Evolutionary conservation across 192 early-diverging fungal species (phyloP).

Genomic region (Coemansia sp.): DNA sequence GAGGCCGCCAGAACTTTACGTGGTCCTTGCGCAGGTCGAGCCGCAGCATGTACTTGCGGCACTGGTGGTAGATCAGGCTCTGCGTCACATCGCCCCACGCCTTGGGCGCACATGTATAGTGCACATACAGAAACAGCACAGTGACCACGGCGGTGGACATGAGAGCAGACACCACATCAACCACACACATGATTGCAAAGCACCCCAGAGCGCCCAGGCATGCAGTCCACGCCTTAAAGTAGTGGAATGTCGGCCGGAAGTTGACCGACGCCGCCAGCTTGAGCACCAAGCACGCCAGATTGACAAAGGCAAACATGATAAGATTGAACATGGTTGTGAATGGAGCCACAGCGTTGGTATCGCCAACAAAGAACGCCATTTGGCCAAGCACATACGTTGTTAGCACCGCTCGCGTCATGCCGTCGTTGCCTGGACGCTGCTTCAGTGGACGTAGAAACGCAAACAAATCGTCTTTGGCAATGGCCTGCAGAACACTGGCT

Average conservation of each 20-base stretch:
- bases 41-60: conserved; percentile 66
- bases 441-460: conserved; percentile 43
- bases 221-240: conserved; percentile 66
- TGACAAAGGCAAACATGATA: conserved; percentile 63
- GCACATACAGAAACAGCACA: conserved; percentile 63
- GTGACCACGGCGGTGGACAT: conserved; percentile 55
- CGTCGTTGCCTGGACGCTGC: conserved; percentile 29
- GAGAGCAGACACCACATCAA: conserved; percentile 54
- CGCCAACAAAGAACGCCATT: conserved; percentile 58
- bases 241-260: conserved; percentile 68
- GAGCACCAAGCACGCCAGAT: conserved; percentile 66
- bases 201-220: conserved; percentile 57
- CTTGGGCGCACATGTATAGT: conserved; percentile 66
- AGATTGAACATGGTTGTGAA: conserved; percentile 67
- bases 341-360: conserved; percentile 66
- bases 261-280: conserved; percentile 66
- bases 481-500: conserved; percentile 67
- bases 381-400: conserved; percentile 56
- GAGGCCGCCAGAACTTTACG: conserved; percentile 73
- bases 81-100: conserved; percentile 72
- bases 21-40: conserved; percentile 65
- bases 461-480: conserved; percentile 65
- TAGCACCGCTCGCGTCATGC: conserved; percentile 27
- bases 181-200: conserved; percentile 59
- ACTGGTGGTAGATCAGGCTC: conserved; percentile 70